These are phyloP conservation scores for Trametes cubensis DNA, from an alignment of 768 basidiomycete genomes.

Conservation along the genomic window DNA sequence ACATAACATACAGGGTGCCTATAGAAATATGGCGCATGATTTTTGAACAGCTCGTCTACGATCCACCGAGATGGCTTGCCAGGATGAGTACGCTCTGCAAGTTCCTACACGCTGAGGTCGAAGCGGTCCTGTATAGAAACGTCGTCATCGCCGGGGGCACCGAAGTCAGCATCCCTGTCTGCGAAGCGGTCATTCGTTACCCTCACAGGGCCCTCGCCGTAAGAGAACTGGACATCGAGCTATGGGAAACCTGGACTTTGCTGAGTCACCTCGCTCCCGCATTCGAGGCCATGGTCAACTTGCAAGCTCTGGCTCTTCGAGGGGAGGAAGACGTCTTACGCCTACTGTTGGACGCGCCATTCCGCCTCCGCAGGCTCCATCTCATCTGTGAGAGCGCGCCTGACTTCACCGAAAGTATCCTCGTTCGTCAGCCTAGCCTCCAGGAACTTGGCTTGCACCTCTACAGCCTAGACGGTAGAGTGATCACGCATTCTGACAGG, in stretches of 20 bases:
- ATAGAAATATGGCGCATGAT: not conserved
- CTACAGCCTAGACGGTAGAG: not conserved
- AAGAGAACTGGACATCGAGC: not conserved
- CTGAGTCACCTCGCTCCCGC: not conserved
- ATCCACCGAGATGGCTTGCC: not conserved
- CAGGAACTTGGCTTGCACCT: not conserved
- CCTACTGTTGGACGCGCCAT: not conserved
- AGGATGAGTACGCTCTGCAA: not conserved
- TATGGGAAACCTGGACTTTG: no score
- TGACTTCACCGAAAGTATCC: not conserved
- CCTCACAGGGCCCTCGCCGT: not conserved
- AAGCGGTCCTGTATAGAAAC: not conserved
- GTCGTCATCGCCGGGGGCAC: not conserved
- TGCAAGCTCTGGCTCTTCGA: not conserved
- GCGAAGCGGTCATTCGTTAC: not conserved
- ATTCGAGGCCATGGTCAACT: not conserved
- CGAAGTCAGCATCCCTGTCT: not conserved
- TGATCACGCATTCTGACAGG: no score
- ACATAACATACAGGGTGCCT: no score
- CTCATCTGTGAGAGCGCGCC: not conserved
- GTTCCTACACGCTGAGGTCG: not conserved
- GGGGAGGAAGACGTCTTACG: no score
- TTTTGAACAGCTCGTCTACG: not conserved
- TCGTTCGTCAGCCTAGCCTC: not conserved
- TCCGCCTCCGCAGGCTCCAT: not conserved